These are phyloP conservation scores for Leersia perrieri DNA, from an alignment of 176 grass and related monocot genomes.

Conservation along the genomic window DNA sequence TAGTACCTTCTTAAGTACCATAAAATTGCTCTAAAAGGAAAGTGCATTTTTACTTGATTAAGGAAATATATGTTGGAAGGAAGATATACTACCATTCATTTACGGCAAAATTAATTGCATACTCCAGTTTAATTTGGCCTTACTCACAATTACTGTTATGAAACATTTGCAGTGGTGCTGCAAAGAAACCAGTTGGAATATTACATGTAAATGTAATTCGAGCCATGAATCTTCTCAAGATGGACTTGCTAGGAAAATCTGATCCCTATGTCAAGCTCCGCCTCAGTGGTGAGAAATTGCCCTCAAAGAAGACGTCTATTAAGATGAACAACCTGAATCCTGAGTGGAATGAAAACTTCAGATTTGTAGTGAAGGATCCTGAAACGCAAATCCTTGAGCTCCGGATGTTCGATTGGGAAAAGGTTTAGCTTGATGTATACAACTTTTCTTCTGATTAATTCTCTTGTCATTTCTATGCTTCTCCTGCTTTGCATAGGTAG, in stretches of 20 bases:
- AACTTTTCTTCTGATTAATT: not conserved
- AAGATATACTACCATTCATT: not conserved
- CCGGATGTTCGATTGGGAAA: constrained; percentile 96
- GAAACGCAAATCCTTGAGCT: constrained; percentile 91
- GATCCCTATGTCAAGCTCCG: constrained; percentile 97
- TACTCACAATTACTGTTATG: constrained; percentile 11
- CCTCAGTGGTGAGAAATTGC: constrained; percentile 75
- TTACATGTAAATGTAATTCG: constrained; percentile 81
- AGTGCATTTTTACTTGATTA: not conserved
- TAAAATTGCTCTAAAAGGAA: no score
- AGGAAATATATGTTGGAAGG: not conserved
- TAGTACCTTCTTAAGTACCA: no score
- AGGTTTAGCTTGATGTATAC: constrained; percentile 58
- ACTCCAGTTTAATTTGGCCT: not conserved
- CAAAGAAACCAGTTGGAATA: constrained; percentile 85
- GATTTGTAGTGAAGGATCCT: constrained; percentile 91
- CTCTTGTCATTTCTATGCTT: not conserved
- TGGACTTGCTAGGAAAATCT: constrained; percentile 96
- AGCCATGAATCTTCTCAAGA: constrained; percentile 86
- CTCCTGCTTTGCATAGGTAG: not conserved
- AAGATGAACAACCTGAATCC: constrained; percentile 92
- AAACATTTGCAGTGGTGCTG: constrained; percentile 65
- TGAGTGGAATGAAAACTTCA: constrained; percentile 98
- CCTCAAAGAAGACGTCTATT: constrained; percentile 82
- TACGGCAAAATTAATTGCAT: not conserved